Percentiles rank a stretch among this genome's conserved stretches.
These are phyloP conservation scores for Candida khao-thaluensis DNA, from an alignment of 805 yeast species.

Conservation along the genomic window DNA sequence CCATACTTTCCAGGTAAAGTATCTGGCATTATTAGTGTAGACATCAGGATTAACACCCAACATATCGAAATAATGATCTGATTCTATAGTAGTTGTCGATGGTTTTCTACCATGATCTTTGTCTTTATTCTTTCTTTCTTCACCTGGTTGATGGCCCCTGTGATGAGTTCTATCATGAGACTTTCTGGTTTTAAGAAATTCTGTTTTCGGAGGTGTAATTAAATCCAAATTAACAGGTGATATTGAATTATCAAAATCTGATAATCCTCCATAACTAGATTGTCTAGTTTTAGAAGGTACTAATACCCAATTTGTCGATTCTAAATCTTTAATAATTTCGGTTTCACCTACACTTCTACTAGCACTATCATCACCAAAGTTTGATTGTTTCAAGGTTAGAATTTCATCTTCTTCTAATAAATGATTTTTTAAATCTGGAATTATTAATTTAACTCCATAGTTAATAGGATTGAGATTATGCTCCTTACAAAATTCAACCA, in stretches of 20 bases:
- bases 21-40: conserved; percentile 50
- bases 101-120: conserved; percentile 1
- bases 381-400: conserved; percentile 7
- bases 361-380: background rate
- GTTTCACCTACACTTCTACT: conserved; percentile 6
- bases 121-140: no score
- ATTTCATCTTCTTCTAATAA: background rate
- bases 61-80: conserved; percentile 30
- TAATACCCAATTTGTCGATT: conserved; percentile 10
- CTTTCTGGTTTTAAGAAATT: background rate
- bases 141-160: no score
- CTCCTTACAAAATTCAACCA: conserved; percentile 28
- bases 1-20: conserved; percentile 85
- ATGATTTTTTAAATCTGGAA: conserved; percentile 9
- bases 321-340: conserved; percentile 12
- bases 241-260: conserved; percentile 12
- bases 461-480: conserved; percentile 26
- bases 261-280: background rate
- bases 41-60: conserved; percentile 30
- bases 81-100: conserved; percentile 4
- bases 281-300: conserved; percentile 10
- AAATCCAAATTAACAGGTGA: conserved; percentile 11
- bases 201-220: conserved; percentile 11
- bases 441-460: conserved; percentile 25
- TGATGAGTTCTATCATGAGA: background rate